Base-by-base conservation (phyloP, 805 yeast genomes). In the Candida suzukii region DNA sequence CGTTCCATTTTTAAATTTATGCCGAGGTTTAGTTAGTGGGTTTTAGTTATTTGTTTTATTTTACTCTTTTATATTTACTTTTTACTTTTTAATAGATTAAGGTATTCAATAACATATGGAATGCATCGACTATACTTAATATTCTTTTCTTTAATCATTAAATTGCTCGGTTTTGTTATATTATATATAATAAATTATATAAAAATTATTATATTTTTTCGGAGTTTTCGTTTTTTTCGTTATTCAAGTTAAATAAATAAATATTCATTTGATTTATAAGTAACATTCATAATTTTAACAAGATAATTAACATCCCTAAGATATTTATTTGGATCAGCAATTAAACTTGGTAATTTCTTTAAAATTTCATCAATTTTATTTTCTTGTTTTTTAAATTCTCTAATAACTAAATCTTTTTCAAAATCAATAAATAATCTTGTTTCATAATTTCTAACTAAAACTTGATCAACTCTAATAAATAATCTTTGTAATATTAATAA, bases 401-500 rank as follows among this genome's bases (percentile, higher is more conserved):
- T 68, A 17, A 91, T 65, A 2, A 91, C 73, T 48, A 66, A 48
- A 50, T 76, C 71, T 3, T 78, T 73, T 28, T 69, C 76, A 51
- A 86, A 80, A 54, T 91, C 97, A 18, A 93, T 71, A 60, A 74
- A 91, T 0, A 90, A 64, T 43, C 99, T 68, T 0, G 95, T 84
- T 55, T 93, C 99, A 46, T 88, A 69, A 5, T 93, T 74, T 48
- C 95, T 67, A 54, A 91, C 77, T 19, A 88, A 64, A 5, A 93
- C 99, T 49, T 86, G 82, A 63, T 93, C 99, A 7, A 93, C 95
- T 37, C 98, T 71, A 45, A 93, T 61, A 57, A 87, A 91, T 50
- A 91, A 76, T 36, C 98, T 71, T 38, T 81, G 76, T 36, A 93
- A 66, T 27, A 91, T 51, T 30, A 93, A 64, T 48, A 93, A 57